Base-by-base conservation (phyloP, 768 basidiomycete species). In the Bullera alba region DNA sequence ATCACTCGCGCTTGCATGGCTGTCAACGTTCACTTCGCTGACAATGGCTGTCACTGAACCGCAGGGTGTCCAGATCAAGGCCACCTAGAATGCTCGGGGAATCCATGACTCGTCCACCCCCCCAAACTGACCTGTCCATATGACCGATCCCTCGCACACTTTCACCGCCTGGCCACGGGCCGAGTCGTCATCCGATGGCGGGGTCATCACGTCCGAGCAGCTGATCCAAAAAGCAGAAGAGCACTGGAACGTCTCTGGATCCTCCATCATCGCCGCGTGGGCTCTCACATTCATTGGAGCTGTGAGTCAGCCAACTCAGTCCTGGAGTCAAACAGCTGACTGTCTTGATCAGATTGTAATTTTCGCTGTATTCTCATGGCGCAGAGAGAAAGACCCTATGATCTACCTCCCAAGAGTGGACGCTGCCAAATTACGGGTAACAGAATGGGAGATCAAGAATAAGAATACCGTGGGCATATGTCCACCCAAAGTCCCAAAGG, bases 261-360 rank as follows among this genome's bases (percentile, higher is more conserved):
- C 52, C 2, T 64, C 60, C 6, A 50, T 67, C 10, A 46, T 67
- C 14, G 50, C 51, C 15, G 61, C 65, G 4, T 67, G 65, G 65
- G 51, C 27, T 30, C 22, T 58, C 17, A 57, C 57, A 3, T 35
- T 48, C 14, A 25, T 56, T 8, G 65, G 51, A n/a, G 46, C 52
- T n/a, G 65, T 67, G 39, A 52, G 65, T 60, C 19, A 10, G 26
- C 26, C 23, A 25, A 45, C 42, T 45, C 28, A 25, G 15, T 36
- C n/a, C 1, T 41, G 17, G 37, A 39, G 22, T 6, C 5, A 25
- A 22, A 22, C 10, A 16, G 27, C 15, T 21, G 12, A 39, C 32
- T n/a, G n/a, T n/a, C n/a, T 8, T 34, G 19, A 39, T 21, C 43
- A 52, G 51, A 22, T 39, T 2, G 19, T 45, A 3, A 41, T 46